Base-by-base conservation (phyloP, 768 basidiomycete species). In the Rhizopogon salebrosus region DNA sequence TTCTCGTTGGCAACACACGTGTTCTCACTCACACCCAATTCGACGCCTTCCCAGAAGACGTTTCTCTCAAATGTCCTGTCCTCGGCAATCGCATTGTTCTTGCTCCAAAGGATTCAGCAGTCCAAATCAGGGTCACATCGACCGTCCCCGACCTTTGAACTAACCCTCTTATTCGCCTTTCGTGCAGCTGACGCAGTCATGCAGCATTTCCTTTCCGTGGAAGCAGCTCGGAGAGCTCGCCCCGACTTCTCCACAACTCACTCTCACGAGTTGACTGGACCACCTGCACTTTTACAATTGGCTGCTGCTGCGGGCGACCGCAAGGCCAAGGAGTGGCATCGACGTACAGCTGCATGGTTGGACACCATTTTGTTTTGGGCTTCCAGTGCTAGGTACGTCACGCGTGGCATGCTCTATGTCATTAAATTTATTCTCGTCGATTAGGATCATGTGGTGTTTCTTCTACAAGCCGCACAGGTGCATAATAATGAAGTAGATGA, bases 391-490 rank as follows among this genome's bases (percentile, higher is more conserved):
- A 82, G 89, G 89, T 89, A 54, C 27, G 74, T 66, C 35, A 40
- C 11, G 2, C 10, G 4, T 8, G 23, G 45, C 20, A 46, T 46
- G 9, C 31, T 46, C 22, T 4, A 10, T 46, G 14, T 34, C 14
- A 9, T 23, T 10, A 8, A 8, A 16, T 6, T 22, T 45, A 49
- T 23, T n/a, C 10, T 46, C 9, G 36, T 51, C 20, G 39, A 62
- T 31, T 22, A 91, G 89, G 61, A 89, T 91, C 50, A 90, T 91
- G 87, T 91, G 89, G 89, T 90, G 89, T 60, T 92, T 87, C 67
- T 84, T 89, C 64, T 91, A 92, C 60, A 74, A 84, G 61, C 87
- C 89, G 4, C 72, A 80, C 56, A 80, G 85, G 87, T 89, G 62
- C 45, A 60, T 57, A 14, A 26, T 20, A 34, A 35, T 18, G 42